Percentiles rank a stretch among this genome's conserved stretches.
Conservation (phyloP, 1,284 basidiomycete species). For the Cryptococcus sp. region DNA sequence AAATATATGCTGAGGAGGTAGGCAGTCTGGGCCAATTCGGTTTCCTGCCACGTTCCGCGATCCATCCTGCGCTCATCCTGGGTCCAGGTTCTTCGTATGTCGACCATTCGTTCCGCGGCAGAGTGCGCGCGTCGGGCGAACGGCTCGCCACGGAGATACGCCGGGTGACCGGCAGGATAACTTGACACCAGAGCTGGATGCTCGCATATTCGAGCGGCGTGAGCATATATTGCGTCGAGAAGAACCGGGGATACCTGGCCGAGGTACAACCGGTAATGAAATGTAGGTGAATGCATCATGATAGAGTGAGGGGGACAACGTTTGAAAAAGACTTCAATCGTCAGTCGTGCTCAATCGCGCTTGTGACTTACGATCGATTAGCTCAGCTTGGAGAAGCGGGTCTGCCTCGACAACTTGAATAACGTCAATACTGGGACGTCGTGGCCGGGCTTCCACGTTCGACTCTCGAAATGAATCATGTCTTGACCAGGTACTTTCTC, state of each 20-base stretch:
- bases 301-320: constrained; percentile 51
- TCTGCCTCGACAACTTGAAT: constrained; percentile 45
- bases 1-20: constrained; percentile 52
- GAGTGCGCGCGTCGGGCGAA: constrained; percentile 46
- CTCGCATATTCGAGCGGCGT: constrained; percentile 50
- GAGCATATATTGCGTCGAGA: constrained; percentile 54
- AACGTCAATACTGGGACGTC: constrained; percentile 15
- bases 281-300: constrained; percentile 54
- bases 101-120: constrained; percentile 36
- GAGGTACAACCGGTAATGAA: constrained; percentile 53
- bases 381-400: constrained; percentile 38
- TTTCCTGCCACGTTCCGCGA: constrained; percentile 49
- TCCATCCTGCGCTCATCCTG: constrained; percentile 35
- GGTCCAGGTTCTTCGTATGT: constrained; percentile 31
- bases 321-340: constrained; percentile 48
- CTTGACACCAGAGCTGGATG: constrained; percentile 38
- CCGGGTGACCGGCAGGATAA: constrained; percentile 32
- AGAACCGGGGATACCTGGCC: constrained; percentile 50
- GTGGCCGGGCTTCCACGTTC: constrained; percentile 3
- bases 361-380: constrained; percentile 13
- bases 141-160: constrained; percentile 41
- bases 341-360: constrained; percentile 7
- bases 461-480: constrained; percentile 17
- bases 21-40: constrained; percentile 52
- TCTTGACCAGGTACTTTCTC: constrained; percentile 15